Evolutionary conservation across 2,329 filamentous ascomycete species (phyloP).

Genomic region (Myriangium duriaei): DNA sequence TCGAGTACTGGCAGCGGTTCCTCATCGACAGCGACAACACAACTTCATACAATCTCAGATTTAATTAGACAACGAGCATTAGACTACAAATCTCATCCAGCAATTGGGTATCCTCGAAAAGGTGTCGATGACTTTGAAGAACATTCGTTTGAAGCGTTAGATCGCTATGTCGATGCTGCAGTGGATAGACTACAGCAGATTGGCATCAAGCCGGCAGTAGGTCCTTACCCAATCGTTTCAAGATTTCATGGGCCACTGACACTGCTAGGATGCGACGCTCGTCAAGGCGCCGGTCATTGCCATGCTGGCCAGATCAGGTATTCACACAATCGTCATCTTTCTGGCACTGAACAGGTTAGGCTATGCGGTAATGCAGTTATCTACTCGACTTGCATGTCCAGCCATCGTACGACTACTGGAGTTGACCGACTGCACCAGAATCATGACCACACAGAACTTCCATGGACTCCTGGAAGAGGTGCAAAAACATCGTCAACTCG

Average conservation of each 20-base stretch:
- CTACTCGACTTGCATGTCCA: slow-evolving; percentile 39
- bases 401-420: slow-evolving; percentile 39
- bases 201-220: slow-evolving; percentile 19
- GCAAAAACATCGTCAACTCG: slow-evolving; percentile 16
- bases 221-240: not conserved
- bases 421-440: slow-evolving; percentile 25
- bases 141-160: slow-evolving; percentile 18
- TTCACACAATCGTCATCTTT: slow-evolving; percentile 43
- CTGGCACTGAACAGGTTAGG: slow-evolving; percentile 44
- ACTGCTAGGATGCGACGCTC: slow-evolving; percentile 15
- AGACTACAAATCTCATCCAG: slow-evolving; percentile 18
- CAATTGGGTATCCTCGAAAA: slow-evolving; percentile 20
- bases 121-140: slow-evolving; percentile 21
- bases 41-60: slow-evolving; percentile 21
- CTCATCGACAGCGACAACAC: too few species aligned
- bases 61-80: slow-evolving; percentile 21
- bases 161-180: slow-evolving; percentile 18
- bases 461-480: slow-evolving; percentile 21
- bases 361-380: slow-evolving; percentile 42
- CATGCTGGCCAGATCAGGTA: slow-evolving; percentile 40
- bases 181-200: slow-evolving; percentile 16
- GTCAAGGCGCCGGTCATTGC: slow-evolving; percentile 30
- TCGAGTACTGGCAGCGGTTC: too few species aligned
- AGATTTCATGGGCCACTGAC: not conserved
- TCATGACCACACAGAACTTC: slow-evolving; percentile 18